Evolutionary conservation across 495 filamentous ascomycete species (phyloP), one percentile per base, ranked within the genome.

Genomic region (Neurospora sp.): DNA sequence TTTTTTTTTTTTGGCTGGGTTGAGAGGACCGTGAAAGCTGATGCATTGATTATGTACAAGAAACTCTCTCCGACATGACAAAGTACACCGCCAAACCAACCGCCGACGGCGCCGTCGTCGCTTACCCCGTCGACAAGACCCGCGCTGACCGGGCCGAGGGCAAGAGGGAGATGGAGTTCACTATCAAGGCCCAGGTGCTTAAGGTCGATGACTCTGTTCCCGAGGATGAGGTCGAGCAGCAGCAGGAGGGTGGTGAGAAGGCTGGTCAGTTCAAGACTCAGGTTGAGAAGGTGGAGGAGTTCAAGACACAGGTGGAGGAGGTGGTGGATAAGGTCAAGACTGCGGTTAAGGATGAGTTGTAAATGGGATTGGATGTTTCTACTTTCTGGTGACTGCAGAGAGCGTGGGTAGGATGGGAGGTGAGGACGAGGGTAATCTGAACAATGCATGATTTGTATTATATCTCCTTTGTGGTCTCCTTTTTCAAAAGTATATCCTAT

Each of bases 101-200:
- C 38, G 76, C 59, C 38, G 76, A 83, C 38, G 79, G 77, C 48
- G 75, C 44, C 27, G 80, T 83, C n/a, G 72, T 82, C 8, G 80
- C 76, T 5, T 83, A 79, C 73, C 78, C 80, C 3, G 69, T 76
- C 71, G 31, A 76, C 20, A 75, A 78, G 74, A 77, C 75, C 44
- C 59, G 41, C 42, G 77, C 80, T n/a, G 70, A 75, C 20, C 27
- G 76, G 35, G 20, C 23, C 1, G 14, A 54, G 14, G 69, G 48
- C 62, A 31, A 76, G 72, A 73, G 81, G 12, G 77, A 76, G 1
- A 78, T 80, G 7, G 76, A 79, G 75, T 79, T 82, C 42, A 76
- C 75, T 0, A 72, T 82, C 69, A 77, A 74, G 75, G 78, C 80
- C 4, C 70, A 79, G 75, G 72, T 78, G 8, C 71, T 82, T 31